Evolutionary conservation across 192 early-diverging fungal genomes (phyloP).

Genomic region (Coemansia reversa): DNA sequence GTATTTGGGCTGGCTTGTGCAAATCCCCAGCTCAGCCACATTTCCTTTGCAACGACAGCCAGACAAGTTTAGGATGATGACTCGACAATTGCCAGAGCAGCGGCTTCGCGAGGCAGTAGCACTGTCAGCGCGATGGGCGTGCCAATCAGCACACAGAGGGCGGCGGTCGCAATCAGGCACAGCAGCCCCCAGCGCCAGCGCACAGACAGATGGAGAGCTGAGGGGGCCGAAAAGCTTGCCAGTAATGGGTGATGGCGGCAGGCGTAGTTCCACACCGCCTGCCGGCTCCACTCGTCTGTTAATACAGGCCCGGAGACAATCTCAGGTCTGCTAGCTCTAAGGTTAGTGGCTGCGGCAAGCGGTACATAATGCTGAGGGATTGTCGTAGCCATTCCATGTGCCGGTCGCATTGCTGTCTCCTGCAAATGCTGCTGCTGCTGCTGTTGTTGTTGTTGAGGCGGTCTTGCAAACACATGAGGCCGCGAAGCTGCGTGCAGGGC

Average conservation of each 20-base stretch:
- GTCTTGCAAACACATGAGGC: not conserved
- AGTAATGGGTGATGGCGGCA: constrained; percentile 44
- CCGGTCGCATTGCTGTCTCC: too few relatives aligned
- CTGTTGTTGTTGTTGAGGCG: too few relatives aligned
- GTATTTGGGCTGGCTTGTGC: too few relatives aligned
- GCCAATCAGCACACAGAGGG: constrained; percentile 33
- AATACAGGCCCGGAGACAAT: not conserved
- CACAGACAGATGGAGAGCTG: constrained; percentile 23
- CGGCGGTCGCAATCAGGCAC: constrained; percentile 14
- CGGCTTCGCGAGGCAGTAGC: constrained; percentile 19
- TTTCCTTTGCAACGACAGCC: too few relatives aligned
- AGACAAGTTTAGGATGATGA: too few relatives aligned
- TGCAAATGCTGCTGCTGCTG: too few relatives aligned
- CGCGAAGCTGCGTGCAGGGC: not conserved
- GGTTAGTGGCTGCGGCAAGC: not conserved
- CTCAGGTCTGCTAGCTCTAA: not conserved
- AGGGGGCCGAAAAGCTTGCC: constrained; percentile 38
- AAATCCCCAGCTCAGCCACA: too few relatives aligned
- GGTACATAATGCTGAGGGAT: not conserved
- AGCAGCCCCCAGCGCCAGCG: constrained; percentile 43
- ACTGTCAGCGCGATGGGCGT: constrained; percentile 30
- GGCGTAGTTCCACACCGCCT: constrained; percentile 46
- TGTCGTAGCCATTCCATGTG: too few relatives aligned
- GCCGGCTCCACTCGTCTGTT: constrained; percentile 28
- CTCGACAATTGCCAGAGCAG: not conserved